A percentile compares a stretch with the other conserved stretches of the same genome.
Conservation (phyloP, 1,139 yeast genomes). For the Geotrichum europaeum region DNA sequence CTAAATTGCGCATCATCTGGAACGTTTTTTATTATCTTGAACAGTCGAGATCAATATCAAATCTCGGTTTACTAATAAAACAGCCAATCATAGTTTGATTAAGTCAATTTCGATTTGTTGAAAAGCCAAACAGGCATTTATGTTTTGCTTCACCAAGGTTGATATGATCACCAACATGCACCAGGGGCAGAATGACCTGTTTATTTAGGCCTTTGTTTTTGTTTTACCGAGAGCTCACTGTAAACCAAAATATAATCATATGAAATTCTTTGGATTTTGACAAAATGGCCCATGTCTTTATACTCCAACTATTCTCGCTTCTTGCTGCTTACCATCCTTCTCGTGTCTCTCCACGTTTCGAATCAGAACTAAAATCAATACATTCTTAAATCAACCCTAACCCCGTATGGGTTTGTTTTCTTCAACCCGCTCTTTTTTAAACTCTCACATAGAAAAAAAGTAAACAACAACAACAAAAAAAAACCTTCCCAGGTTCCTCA, state of each 20-base stretch:
- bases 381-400: background rate
- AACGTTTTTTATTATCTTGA: too few species aligned
- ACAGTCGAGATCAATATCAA: too few species aligned
- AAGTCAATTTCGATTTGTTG: background rate
- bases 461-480: background rate
- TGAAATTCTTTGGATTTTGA: too few species aligned
- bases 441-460: background rate
- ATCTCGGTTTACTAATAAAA: background rate
- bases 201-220: too few species aligned
- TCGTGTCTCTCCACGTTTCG: background rate
- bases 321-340: background rate
- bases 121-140: background rate
- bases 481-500: background rate
- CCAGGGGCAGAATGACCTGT: background rate
- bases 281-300: too few species aligned
- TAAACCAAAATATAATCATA: too few species aligned
- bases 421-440: background rate
- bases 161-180: background rate
- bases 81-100: background rate
- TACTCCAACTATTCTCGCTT: background rate
- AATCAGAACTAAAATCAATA: background rate
- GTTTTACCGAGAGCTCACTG: too few species aligned
- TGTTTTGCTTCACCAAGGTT: background rate
- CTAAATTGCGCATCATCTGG: too few species aligned
- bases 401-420: background rate